phyloP scores from a whole-genome alignment of 108 stramenopile genomes.

The Cylindrotheca closterium region DNA sequence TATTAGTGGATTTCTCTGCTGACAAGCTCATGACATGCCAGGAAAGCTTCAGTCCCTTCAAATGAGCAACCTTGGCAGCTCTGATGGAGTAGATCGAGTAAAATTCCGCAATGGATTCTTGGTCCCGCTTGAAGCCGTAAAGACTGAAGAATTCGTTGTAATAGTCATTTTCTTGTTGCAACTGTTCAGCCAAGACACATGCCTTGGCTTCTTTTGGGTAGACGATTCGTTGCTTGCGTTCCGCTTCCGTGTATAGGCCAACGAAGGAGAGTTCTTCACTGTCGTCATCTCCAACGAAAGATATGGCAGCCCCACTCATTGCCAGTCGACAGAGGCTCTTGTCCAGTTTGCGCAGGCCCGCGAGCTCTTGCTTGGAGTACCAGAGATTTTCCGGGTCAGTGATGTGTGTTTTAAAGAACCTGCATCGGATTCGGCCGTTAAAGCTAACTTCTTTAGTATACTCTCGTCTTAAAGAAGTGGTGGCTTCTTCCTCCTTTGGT shows the following conservation, averaged over 20 bases:
- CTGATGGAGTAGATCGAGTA: not conserved
- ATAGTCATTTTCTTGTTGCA: not conserved
- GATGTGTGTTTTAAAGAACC: too few relatives aligned
- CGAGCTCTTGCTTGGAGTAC: not conserved
- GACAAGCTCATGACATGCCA: not conserved
- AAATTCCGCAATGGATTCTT: not conserved
- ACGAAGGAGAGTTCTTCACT: not conserved
- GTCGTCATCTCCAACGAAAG: not conserved
- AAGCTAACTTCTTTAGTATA: too few relatives aligned
- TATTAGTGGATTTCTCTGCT: too few relatives aligned
- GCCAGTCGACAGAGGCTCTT: not conserved
- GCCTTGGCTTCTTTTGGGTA: not conserved
- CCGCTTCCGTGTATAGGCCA: not conserved
- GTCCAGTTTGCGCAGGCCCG: not conserved
- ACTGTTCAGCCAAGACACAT: not conserved
- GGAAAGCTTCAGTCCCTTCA: not conserved
- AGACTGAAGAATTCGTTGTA: not conserved
- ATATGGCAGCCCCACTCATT: not conserved
- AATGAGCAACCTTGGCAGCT: not conserved
- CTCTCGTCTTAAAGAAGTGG: too few relatives aligned
- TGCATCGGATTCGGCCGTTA: too few relatives aligned
- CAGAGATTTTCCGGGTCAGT: not conserved
- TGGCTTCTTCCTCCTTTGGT: too few relatives aligned
- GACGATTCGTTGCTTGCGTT: not conserved
- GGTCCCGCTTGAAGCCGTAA: not conserved